Evolutionary conservation across 78 protist species (phyloP).

Genomic region (Isochrysis galbana): DNA sequence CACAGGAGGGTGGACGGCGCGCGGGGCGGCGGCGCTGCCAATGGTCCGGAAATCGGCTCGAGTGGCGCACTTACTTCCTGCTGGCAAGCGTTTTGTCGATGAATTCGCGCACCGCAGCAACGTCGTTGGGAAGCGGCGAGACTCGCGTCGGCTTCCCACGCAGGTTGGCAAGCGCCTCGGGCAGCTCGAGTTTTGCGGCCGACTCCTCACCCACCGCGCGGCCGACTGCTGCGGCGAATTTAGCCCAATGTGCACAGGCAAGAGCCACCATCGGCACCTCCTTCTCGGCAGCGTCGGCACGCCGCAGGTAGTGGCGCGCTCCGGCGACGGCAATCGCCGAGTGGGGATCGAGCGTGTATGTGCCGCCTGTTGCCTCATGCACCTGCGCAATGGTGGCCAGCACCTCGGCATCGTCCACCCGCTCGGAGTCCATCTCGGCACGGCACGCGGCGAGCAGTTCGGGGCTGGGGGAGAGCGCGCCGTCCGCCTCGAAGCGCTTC

Average conservation of each 20-base stretch:
- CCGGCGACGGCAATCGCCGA: constrained; percentile 45
- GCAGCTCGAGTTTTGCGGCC: background rate
- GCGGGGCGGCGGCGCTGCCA: no score
- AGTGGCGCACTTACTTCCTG: no score
- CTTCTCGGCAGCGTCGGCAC: background rate
- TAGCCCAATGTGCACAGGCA: constrained; percentile 46
- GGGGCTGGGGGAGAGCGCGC: background rate
- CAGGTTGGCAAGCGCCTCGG: background rate
- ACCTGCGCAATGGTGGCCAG: constrained; percentile 31
- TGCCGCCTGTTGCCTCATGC: background rate
- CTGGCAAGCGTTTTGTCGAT: background rate
- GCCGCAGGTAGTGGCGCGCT: background rate
- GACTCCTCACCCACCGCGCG: background rate
- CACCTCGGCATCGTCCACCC: background rate
- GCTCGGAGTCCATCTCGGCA: background rate
- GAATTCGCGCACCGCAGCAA: background rate
- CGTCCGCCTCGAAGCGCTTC: background rate
- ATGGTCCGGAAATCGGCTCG: no score
- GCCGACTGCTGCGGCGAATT: constrained; percentile 4
- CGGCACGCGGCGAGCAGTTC: background rate
- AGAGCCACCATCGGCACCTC: constrained; percentile 9
- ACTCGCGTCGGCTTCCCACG: background rate
- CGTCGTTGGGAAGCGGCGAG: background rate
- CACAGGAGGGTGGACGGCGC: no score
- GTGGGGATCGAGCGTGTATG: constrained; percentile 35